These are phyloP conservation scores for Syzygium jambos DNA, from an alignment of 345 rosid genomes.

Conservation along the genomic window DNA sequence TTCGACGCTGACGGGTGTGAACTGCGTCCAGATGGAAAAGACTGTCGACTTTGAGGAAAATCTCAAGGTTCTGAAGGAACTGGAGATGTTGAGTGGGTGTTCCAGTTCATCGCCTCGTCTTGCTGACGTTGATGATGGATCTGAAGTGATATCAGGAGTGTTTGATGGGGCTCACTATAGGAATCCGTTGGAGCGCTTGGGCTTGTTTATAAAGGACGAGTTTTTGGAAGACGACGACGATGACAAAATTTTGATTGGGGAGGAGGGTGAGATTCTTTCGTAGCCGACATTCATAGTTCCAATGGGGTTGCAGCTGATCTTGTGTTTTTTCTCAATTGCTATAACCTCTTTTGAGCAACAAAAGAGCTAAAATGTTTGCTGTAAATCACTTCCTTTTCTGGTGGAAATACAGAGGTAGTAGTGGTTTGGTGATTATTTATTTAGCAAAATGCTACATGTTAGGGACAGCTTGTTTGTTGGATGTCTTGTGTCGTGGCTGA, in stretches of 20 bases:
- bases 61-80: slow-evolving; percentile 35
- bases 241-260: slow-evolving; percentile 28
- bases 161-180: slow-evolving; percentile 4
- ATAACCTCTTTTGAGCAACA: not conserved
- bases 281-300: not conserved
- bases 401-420: not conserved
- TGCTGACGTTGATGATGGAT: slow-evolving; percentile 3
- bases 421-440: not conserved
- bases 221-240: slow-evolving; percentile 22
- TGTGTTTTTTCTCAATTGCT: not conserved
- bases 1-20: not conserved
- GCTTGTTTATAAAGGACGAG: slow-evolving; percentile 52
- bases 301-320: not conserved
- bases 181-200: slow-evolving; percentile 43
- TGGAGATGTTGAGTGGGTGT: slow-evolving; percentile 43
- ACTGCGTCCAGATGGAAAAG: slow-evolving; percentile 42
- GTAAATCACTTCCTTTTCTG: not conserved
- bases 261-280: slow-evolving; percentile 72
- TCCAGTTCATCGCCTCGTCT: slow-evolving; percentile 11
- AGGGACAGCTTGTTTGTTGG: not conserved
- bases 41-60: slow-evolving; percentile 42
- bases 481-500: not conserved
- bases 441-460: not conserved
- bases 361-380: not conserved
- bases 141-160: slow-evolving; percentile 6